A percentile compares a stretch with the other conserved stretches of the same genome.
Conservation (phyloP, 306 rosid genomes). For the Potentilla sterilis region DNA sequence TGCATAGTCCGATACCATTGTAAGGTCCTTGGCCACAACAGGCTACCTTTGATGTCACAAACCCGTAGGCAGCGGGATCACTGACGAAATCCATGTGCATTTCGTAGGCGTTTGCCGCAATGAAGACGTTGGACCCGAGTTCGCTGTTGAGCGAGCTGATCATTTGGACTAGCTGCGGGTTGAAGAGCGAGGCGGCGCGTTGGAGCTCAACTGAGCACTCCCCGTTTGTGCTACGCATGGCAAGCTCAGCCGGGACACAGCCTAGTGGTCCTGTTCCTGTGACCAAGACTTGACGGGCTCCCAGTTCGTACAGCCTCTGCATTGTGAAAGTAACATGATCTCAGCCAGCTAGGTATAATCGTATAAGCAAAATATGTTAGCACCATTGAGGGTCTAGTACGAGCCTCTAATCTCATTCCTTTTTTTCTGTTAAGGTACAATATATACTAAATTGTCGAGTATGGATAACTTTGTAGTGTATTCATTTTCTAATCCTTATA, state of each 20-base stretch:
- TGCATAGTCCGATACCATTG: constrained; percentile 76
- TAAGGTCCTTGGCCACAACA: constrained; percentile 84
- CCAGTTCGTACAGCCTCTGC: constrained; percentile 60
- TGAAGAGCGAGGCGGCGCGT: constrained; percentile 60
- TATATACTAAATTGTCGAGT: too few relatives aligned
- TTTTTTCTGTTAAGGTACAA: too few relatives aligned
- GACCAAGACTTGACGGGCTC: constrained; percentile 60
- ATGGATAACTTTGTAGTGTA: too few relatives aligned
- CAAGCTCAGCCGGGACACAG: constrained; percentile 72
- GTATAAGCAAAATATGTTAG: too few relatives aligned
- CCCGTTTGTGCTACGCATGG: constrained; percentile 47
- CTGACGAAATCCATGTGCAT: constrained; percentile 68
- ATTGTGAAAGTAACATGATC: not conserved
- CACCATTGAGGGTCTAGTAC: too few relatives aligned
- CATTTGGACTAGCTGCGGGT: constrained; percentile 61
- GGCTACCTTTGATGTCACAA: constrained; percentile 55
- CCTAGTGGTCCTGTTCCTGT: constrained; percentile 82
- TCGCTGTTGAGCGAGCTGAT: constrained; percentile 38
- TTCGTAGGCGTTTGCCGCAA: constrained; percentile 50
- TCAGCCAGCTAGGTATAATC: too few relatives aligned
- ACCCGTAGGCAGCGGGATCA: constrained; percentile 60
- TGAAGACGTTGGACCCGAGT: constrained; percentile 43
- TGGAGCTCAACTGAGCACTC: constrained; percentile 56
- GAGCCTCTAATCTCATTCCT: too few relatives aligned
- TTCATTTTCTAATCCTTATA: too few relatives aligned